Evolutionary conservation across 192 early-diverging fungal genomes (phyloP).

Genomic region (Coemansia sp.): DNA sequence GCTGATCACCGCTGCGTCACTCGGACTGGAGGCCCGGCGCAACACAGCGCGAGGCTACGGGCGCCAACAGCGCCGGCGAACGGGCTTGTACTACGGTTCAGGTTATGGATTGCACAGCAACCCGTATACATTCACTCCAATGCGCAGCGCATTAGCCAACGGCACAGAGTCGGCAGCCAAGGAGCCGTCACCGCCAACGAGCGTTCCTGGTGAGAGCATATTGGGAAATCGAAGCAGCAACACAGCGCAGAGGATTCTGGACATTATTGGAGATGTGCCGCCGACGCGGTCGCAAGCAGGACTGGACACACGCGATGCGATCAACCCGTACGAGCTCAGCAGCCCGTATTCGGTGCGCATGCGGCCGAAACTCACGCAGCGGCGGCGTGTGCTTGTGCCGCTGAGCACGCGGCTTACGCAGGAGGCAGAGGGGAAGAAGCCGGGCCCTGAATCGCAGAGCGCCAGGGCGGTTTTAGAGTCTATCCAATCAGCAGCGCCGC

Average conservation of each 20-base stretch:
- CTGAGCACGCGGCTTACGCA: conserved; percentile 32
- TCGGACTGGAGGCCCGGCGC: conserved; percentile 36
- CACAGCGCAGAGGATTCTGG: conserved; percentile 46
- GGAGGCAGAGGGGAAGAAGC: conserved; percentile 5
- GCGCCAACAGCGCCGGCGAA: conserved; percentile 7
- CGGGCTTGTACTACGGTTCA: conserved; percentile 39
- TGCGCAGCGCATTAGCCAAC: conserved; percentile 9
- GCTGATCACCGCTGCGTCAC: conserved; percentile 27
- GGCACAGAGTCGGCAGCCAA: neutral
- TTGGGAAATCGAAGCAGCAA: conserved; percentile 23
- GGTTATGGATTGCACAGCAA: conserved; percentile 41
- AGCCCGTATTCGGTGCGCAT: conserved; percentile 40
- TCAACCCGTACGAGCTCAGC: conserved; percentile 45
- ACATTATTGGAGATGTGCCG: conserved; percentile 46
- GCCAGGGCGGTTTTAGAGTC: conserved; percentile 29
- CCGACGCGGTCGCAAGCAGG: conserved; percentile 29
- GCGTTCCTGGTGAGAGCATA: neutral
- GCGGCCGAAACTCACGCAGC: conserved; percentile 27
- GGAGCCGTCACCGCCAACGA: neutral
- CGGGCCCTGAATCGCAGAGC: conserved; percentile 3
- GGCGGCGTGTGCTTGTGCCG: conserved; percentile 37
- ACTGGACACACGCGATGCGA: conserved; percentile 12
- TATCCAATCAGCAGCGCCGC: conserved; percentile 46
- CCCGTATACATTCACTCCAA: conserved; percentile 28
- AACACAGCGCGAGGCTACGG: conserved; percentile 17